phyloP scores from a whole-genome alignment of 2,329 filamentous ascomycete genomes.

The Cercospora nicotianae region DNA sequence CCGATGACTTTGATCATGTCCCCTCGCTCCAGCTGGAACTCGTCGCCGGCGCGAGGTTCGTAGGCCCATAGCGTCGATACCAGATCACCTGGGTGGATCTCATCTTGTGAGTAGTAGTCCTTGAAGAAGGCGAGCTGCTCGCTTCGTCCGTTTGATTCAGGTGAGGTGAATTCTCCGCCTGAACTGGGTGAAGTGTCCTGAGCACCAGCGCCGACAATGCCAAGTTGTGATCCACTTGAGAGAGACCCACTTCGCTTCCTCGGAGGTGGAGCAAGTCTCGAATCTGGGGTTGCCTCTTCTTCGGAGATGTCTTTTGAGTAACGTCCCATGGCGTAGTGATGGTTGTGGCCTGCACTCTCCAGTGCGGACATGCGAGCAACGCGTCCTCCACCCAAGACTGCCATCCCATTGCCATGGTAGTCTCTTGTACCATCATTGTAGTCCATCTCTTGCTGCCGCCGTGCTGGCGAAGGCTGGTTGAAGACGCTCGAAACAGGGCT shows the following conservation, averaged over 20 bases:
- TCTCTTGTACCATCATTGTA: constrained; percentile 44
- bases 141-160: constrained; percentile 86
- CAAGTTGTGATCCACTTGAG: constrained; percentile 74
- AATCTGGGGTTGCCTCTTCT: constrained; percentile 59
- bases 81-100: constrained; percentile 87
- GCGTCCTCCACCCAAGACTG: constrained; percentile 79
- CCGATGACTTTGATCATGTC: constrained; percentile 98
- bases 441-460: constrained; percentile 42
- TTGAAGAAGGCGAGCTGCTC: constrained; percentile 97
- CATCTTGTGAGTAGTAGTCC: constrained; percentile 96
- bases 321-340: constrained; percentile 30
- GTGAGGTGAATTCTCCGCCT: constrained; percentile 77
- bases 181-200: constrained; percentile 72
- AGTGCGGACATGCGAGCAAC: constrained; percentile 95
- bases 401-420: constrained; percentile 56
- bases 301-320: constrained; percentile 58
- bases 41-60: constrained; percentile 87
- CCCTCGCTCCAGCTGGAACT: constrained; percentile 88
- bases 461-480: constrained; percentile 77
- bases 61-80: constrained; percentile 96
- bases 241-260: constrained; percentile 80
- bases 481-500: constrained; percentile 74
- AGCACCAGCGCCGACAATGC: constrained; percentile 48
- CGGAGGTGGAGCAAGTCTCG: constrained; percentile 59
- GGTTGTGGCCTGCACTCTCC: constrained; percentile 66